Evolutionary conservation across 257 asterid genomes (phyloP), one percentile per base, ranked within the genome.

Genomic region (Buddleja alternifolia): DNA sequence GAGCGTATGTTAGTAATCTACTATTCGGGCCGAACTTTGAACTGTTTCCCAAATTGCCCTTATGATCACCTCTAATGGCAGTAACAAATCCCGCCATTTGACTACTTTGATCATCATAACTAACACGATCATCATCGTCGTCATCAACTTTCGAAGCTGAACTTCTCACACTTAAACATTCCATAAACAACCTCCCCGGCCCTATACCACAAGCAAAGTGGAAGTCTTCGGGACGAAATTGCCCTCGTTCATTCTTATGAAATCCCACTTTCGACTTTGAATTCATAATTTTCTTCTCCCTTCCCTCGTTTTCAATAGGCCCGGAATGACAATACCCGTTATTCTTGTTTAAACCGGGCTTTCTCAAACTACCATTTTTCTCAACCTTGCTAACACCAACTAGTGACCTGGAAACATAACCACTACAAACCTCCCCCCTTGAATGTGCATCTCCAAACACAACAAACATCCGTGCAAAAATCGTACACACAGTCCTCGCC

Each of bases 401-500:
- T 50, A 66, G 77, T 7, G 79, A 76, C 41, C 79, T 75, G 12
- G 83, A 73, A 66, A 70, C 55, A 45, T 44, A 21, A 60, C 12
- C 3, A 55, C 37, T 73, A 3, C 80, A 37, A 23, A n/a, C 40
- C 46, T 73, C 84, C 63, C 69, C 34, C 5, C 34, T 68, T 1
- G 60, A 70, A 12, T 66, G 69, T 1, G 60, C 67, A 78, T 78
- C 81, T 0, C 96, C 87, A 37, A 92, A 91, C 23, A 87, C 88
- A 6, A 48, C 21, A 60, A 69, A 29, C 23, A 86, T 76, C 14
- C 96, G 82, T 0, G 95, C 86, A 53, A 80, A 91, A 25, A 94
- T 73, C 0, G 99, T 91, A 60, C 95, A 89, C 1, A 86, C 84
- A 0, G 95, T 89, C 80, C 97, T 86, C 0, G 89, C 95, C 75